Evolutionary conservation across 2,329 filamentous ascomycete genomes (phyloP).

Genomic region (Raffaelea ambrosiae): DNA sequence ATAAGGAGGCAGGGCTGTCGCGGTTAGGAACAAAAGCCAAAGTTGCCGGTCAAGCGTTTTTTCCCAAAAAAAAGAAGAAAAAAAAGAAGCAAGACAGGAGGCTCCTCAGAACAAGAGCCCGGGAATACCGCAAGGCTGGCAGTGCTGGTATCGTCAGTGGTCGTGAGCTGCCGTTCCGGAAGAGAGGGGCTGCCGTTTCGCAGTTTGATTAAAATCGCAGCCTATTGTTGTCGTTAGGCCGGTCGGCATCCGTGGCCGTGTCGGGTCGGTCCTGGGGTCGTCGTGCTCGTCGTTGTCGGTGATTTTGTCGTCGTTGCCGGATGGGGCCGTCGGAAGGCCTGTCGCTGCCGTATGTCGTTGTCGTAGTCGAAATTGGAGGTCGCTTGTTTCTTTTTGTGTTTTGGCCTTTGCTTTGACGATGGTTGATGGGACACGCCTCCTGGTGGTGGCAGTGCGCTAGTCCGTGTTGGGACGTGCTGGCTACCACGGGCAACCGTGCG

Average conservation of each 20-base stretch:
- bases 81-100: background rate
- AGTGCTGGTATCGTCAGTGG: background rate
- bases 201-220: too few relatives aligned
- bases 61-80: background rate
- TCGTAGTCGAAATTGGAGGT: conserved; percentile 6
- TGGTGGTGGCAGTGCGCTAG: conserved; percentile 15
- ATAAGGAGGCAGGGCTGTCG: background rate
- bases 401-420: conserved; percentile 4
- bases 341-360: background rate
- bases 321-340: too few relatives aligned
- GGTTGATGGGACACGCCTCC: conserved; percentile 7
- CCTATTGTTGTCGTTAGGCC: background rate
- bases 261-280: background rate
- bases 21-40: background rate
- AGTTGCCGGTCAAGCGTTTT: background rate
- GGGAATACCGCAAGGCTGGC: background rate
- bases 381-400: conserved; percentile 1
- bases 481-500: conserved; percentile 18
- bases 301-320: background rate
- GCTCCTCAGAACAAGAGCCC: background rate
- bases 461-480: conserved; percentile 8
- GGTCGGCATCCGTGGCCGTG: too few relatives aligned
- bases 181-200: background rate
- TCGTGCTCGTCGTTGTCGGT: conserved; percentile 3
- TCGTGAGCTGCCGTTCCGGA: background rate